Conservation (phyloP, 352 stramenopile genomes). For the Lagenidium giganteum region DNA sequence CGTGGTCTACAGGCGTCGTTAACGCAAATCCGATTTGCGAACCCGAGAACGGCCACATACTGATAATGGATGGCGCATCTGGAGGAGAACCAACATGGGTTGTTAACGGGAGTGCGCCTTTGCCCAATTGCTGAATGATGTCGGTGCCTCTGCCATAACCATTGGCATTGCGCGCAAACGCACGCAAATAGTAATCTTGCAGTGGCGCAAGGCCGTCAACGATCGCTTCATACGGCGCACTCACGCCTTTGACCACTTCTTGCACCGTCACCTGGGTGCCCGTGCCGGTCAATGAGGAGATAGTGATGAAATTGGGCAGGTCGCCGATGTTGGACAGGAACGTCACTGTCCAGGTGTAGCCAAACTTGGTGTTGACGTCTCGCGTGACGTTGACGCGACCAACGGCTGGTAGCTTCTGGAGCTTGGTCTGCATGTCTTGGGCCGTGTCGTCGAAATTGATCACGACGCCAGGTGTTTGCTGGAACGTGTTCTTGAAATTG, state of each 20-base stretch:
- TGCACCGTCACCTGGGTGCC: conserved; percentile 29
- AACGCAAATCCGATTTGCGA: conserved; percentile 39
- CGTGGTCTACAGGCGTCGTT: conserved; percentile 10
- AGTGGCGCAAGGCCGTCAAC: conserved; percentile 35
- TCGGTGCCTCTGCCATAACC: conserved; percentile 59
- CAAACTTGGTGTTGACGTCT: conserved; percentile 30
- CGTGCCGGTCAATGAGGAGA: conserved; percentile 35
- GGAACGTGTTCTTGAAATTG: conserved; percentile 57
- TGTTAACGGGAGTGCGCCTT: conserved; percentile 43
- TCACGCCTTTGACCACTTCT: conserved; percentile 58
- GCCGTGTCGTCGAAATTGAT: conserved; percentile 73
- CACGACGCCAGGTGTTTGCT: conserved; percentile 27
- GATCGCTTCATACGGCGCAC: conserved; percentile 55
- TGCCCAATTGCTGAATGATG: conserved; percentile 47
- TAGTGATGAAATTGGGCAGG: conserved; percentile 45
- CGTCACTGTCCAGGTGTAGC: conserved; percentile 58
- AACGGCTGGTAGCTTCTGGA: conserved; percentile 59
- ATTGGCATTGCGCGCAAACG: conserved; percentile 61
- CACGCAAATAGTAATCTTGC: conserved; percentile 57
- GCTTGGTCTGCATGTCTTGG: conserved; percentile 63
- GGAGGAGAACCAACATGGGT: conserved; percentile 30
- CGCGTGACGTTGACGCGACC: conserved; percentile 60
- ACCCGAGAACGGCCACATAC: conserved; percentile 45
- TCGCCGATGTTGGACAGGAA: conserved; percentile 72
- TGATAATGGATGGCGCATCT: conserved; percentile 27